phyloP scores from a whole-genome alignment of 352 stramenopile genomes.

The Elongisporangium anandrum region DNA sequence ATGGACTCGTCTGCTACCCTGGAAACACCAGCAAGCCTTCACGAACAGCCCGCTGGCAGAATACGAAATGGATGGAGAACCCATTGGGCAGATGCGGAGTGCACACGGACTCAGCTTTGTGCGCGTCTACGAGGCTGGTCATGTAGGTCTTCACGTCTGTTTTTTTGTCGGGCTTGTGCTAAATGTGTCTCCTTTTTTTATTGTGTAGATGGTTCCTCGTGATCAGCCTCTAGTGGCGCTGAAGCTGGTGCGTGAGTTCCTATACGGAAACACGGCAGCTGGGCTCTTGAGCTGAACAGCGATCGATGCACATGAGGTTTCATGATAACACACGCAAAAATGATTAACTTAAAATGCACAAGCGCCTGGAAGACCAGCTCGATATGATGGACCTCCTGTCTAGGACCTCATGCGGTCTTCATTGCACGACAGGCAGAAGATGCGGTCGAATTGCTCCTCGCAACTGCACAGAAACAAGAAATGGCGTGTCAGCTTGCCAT shows the following conservation, averaged over 20 bases:
- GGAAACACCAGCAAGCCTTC: constrained; percentile 36
- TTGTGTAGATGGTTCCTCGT: constrained; percentile 66
- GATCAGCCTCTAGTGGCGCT: constrained; percentile 52
- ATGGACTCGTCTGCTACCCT: constrained; percentile 54
- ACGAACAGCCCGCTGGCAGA: constrained; percentile 6
- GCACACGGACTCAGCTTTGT: constrained; percentile 58
- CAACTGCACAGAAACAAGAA: constrained; percentile 22
- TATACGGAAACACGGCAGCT: constrained; percentile 12
- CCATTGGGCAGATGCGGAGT: constrained; percentile 38
- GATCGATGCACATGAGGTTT: not conserved
- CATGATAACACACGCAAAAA: not conserved
- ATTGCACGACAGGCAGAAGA: constrained; percentile 78
- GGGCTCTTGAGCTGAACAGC: constrained; percentile 32
- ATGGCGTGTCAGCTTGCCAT: not conserved
- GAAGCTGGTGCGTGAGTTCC: constrained; percentile 47
- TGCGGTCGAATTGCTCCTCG: constrained; percentile 72
- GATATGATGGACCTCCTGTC: not conserved
- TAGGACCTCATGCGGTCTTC: constrained; percentile 23
- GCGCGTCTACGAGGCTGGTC: constrained; percentile 54
- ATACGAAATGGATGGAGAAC: constrained; percentile 14
- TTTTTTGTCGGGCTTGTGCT: not conserved
- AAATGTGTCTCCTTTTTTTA: not conserved
- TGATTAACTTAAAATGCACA: not conserved
- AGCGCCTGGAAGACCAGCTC: constrained; percentile 1
- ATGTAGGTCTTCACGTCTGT: constrained; percentile 29